phyloP scores from a whole-genome alignment of 371 early-diverging fungal genomes.

The Rhizopus stolonifer region DNA sequence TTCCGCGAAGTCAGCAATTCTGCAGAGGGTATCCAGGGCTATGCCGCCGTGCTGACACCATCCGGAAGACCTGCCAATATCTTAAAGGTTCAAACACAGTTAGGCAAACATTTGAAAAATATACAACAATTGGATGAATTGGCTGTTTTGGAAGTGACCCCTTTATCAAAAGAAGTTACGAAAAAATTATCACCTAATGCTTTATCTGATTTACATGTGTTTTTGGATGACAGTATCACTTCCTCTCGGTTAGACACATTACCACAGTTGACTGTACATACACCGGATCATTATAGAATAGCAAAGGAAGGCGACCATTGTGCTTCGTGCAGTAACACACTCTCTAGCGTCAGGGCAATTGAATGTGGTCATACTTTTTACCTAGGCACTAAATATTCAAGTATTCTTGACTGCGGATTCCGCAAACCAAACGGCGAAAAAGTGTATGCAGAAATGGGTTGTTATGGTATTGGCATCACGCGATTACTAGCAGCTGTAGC shows the following conservation, averaged over 20 bases:
- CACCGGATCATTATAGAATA: slow-evolving; percentile 55
- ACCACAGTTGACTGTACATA: slow-evolving; percentile 11
- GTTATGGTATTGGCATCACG: slow-evolving; percentile 88
- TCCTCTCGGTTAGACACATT: neutral
- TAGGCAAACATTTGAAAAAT: slow-evolving; percentile 25
- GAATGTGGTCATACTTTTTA: slow-evolving; percentile 92
- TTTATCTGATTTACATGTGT: slow-evolving; percentile 16
- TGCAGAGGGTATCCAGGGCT: slow-evolving; percentile 7
- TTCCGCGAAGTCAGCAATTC: neutral
- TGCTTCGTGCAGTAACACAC: slow-evolving; percentile 47
- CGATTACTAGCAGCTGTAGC: slow-evolving; percentile 78
- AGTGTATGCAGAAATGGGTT: slow-evolving; percentile 84
- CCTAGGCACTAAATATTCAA: slow-evolving; percentile 86
- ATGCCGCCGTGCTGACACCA: slow-evolving; percentile 26
- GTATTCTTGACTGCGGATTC: slow-evolving; percentile 62
- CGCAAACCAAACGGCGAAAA: slow-evolving; percentile 26
- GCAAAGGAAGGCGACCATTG: slow-evolving; percentile 68
- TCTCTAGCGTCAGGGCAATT: slow-evolving; percentile 66
- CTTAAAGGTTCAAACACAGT: slow-evolving; percentile 31
- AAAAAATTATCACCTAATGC: too few relatives aligned
- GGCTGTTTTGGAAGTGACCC: slow-evolving; percentile 18
- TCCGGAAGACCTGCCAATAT: slow-evolving; percentile 24
- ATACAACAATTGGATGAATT: slow-evolving; percentile 12
- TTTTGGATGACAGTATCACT: slow-evolving; percentile 30
- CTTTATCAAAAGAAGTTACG: neutral